Conservation (phyloP, 2,329 filamentous ascomycete genomes). For the Sclerotiophoma versabilis region DNA sequence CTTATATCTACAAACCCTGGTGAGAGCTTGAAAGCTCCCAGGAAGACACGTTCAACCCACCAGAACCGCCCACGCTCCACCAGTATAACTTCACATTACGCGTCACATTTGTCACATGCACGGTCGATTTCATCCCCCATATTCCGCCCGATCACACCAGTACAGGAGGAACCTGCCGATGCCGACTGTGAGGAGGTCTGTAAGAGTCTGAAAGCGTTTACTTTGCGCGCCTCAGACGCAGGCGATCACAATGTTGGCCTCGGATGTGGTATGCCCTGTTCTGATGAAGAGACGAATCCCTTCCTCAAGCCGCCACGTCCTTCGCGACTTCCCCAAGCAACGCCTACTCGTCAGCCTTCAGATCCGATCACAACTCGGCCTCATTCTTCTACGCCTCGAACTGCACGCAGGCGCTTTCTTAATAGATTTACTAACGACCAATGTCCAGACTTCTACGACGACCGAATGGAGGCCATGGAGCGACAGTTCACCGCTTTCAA, state of each 20-base stretch:
- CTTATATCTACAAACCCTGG: conserved; percentile 48
- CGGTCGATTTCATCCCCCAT: conserved; percentile 38
- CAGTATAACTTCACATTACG: conserved; percentile 23
- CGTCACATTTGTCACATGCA: conserved; percentile 21
- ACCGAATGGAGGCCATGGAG: conserved; percentile 78
- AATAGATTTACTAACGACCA: conserved; percentile 76
- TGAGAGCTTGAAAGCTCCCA: conserved; percentile 40
- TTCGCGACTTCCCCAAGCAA: conserved; percentile 36
- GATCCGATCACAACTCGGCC: conserved; percentile 24
- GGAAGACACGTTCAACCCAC: conserved; percentile 30
- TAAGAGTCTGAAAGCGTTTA: conserved; percentile 33
- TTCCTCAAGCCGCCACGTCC: conserved; percentile 30
- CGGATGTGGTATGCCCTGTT: conserved; percentile 35
- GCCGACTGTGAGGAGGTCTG: conserved; percentile 39
- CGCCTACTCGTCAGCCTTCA: conserved; percentile 27
- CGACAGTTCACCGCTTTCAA: conserved; percentile 74
- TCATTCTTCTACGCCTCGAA: conserved; percentile 33
- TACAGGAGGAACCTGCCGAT: conserved; percentile 40
- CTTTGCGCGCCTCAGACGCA: conserved; percentile 31
- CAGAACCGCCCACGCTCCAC: conserved; percentile 27
- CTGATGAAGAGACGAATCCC: conserved; percentile 36
- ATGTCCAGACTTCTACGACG: conserved; percentile 78
- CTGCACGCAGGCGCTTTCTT: conserved; percentile 62
- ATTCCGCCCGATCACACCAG: conserved; percentile 30
- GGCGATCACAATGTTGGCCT: conserved; percentile 26